These are phyloP conservation scores for Daphne laureola DNA, from an alignment of 441 rosid genomes.

Conservation along the genomic window DNA sequence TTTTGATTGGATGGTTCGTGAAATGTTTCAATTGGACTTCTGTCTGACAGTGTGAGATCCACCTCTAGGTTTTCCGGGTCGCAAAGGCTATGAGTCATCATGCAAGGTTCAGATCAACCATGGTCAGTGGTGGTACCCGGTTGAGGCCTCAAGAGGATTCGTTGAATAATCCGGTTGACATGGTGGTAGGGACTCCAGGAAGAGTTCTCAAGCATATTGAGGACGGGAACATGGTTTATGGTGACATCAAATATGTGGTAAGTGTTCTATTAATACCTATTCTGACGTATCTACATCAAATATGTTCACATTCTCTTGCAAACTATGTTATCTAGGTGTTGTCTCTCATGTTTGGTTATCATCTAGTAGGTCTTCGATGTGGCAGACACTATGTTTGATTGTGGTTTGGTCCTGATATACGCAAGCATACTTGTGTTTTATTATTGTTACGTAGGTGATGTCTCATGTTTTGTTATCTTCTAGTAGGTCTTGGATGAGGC, in stretches of 20 bases:
- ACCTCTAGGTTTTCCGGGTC: constrained; percentile 73
- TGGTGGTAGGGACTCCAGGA: constrained; percentile 95
- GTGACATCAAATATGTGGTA: constrained; percentile 89
- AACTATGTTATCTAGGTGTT: constrained; percentile 5
- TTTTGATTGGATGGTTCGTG: constrained; percentile 4
- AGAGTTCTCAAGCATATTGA: constrained; percentile 90
- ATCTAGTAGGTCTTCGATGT: constrained; percentile 78
- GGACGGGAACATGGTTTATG: constrained; percentile 89
- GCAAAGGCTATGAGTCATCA: constrained; percentile 87
- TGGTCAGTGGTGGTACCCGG: constrained; percentile 91
- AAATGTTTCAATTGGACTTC: neutral
- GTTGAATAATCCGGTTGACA: constrained; percentile 70
- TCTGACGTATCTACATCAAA: neutral
- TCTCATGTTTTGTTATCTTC: constrained; percentile 8
- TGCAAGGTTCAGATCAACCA: constrained; percentile 74
- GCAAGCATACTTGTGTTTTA: constrained; percentile 21
- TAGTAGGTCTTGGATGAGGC: constrained; percentile 93
- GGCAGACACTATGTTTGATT: constrained; percentile 98
- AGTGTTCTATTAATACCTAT: constrained; percentile 12
- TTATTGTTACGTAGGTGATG: constrained; percentile 6
- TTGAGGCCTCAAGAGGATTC: constrained; percentile 85
- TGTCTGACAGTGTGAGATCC: constrained; percentile 8
- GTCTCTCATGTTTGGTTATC: constrained; percentile 1
- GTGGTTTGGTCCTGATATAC: constrained; percentile 91
- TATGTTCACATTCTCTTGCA: neutral